Percentiles rank a stretch among this genome's conserved stretches.
These are phyloP conservation scores for Rhytidiadelphus loreus DNA, from an alignment of 225 moss, liverwort and hornwort species.

Conservation along the genomic window DNA sequence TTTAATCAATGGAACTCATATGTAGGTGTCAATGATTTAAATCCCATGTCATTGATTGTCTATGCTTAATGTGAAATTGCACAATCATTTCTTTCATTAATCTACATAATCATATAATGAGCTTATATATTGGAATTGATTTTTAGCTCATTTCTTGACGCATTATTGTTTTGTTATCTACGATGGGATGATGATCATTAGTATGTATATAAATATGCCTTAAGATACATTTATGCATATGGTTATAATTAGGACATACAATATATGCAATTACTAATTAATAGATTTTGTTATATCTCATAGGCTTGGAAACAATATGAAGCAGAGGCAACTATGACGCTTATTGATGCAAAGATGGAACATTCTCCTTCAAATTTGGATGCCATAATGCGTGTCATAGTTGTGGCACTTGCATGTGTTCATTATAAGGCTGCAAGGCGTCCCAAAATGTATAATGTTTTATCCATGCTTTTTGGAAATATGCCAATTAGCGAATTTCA, in stretches of 20 bases:
- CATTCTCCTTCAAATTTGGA: background rate
- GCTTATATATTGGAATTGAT: background rate
- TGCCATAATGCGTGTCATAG: background rate
- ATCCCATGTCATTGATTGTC: rapidly evolving
- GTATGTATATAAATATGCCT: background rate
- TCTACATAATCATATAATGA: rapidly evolving
- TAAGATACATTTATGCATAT: background rate
- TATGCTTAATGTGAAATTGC: background rate
- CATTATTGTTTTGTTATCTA: background rate
- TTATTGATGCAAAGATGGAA: background rate
- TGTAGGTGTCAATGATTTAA: too few relatives aligned
- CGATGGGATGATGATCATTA: too few relatives aligned
- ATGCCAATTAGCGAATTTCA: background rate
- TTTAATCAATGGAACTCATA: too few relatives aligned
- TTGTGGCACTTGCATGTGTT: background rate
- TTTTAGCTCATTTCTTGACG: background rate
- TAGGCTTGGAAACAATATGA: background rate
- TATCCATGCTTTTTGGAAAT: background rate
- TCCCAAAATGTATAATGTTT: background rate
- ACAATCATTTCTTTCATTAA: background rate
- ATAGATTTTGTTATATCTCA: too few relatives aligned
- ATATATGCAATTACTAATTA: background rate
- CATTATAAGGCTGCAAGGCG: background rate
- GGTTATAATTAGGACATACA: background rate
- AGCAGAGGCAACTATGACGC: background rate